Evolutionary conservation across 371 early-diverging fungal species (phyloP).

Genomic region (Apophysomyces sp.): DNA sequence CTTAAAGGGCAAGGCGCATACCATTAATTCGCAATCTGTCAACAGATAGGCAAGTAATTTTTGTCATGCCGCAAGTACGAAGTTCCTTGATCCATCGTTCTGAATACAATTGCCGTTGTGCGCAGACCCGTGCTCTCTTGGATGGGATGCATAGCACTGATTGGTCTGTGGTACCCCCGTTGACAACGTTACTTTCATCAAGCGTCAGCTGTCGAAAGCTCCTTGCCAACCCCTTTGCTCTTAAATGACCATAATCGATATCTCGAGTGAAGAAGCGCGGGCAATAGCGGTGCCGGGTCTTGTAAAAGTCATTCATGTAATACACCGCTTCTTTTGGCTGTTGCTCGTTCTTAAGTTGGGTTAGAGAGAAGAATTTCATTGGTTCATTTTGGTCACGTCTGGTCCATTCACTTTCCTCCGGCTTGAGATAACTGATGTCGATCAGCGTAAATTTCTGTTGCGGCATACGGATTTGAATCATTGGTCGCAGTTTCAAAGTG

Average conservation of each 20-base stretch:
- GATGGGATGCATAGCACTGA: background rate
- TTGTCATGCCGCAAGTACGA: background rate
- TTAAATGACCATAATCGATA: background rate
- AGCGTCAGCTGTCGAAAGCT: background rate
- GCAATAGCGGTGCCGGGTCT: background rate
- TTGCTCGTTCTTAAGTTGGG: background rate
- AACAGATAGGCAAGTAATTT: background rate
- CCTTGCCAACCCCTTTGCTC: background rate
- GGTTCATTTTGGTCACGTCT: background rate
- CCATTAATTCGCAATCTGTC: background rate
- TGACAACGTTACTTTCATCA: background rate
- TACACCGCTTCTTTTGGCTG: background rate
- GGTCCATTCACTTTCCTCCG: background rate
- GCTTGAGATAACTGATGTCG: background rate
- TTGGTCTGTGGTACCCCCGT: background rate
- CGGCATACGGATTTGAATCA: background rate
- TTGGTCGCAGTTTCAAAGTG: background rate
- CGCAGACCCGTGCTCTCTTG: background rate
- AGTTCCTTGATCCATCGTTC: background rate
- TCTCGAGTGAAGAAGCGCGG: background rate
- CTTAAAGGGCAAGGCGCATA: background rate
- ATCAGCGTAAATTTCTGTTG: background rate
- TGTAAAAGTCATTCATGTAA: background rate
- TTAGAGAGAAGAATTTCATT: background rate
- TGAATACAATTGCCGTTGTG: background rate